Base-by-base conservation (phyloP, 2,329 filamentous ascomycete species). In the Pseudogymnoascus sp. region DNA sequence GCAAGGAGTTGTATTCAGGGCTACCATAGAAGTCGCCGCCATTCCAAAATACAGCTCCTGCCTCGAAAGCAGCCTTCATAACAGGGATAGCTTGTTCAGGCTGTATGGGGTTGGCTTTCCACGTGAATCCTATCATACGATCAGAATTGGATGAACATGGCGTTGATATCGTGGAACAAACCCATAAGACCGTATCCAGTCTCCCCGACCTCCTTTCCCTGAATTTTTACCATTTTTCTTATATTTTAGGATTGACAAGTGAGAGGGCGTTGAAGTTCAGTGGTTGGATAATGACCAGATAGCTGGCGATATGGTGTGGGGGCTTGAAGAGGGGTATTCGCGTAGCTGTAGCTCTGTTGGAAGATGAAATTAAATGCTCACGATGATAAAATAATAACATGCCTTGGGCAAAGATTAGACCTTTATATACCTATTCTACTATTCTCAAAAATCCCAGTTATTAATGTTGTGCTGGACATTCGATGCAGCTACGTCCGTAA, bases 1-100 rank as follows among this genome's bases (percentile, higher is more conserved):
- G 79, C 69, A 86, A 71, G 2, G 78, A 82, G 73, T 87, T 85
- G 68, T 78, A 78, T n/a, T 82, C 76, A 1, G 79, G 78, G 0
- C 76, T 74, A 48, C 86, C 85, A 73, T 89, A 88, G 68, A 87
- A 80, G 69, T 87, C 84, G 65, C 78, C 84, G 48, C 77, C 83
- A 67, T 86, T 87, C 83, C 84, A 87, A 60, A 79, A 73, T 63
- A 70, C 77, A 67, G 71, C 72, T 62, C 77, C 75, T 5, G 70
- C 69, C 25, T 73, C 63, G 15, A 84, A 69, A 4, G 83, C 75
- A 18, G 79, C 76, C 64, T 80, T 79, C 72, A 87, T 76, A 12
- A 80, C 78, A 35, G 78, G 78, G 62, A 84, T 77, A 45, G 79
- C 76, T 64, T 80, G 73, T 13, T 81, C 76, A 1, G 31, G 55